Percentiles rank a stretch among this genome's conserved stretches.
Evolutionary conservation across 106 monocot genomes (phyloP).

Genomic region (Dioscorea dumetorum): DNA sequence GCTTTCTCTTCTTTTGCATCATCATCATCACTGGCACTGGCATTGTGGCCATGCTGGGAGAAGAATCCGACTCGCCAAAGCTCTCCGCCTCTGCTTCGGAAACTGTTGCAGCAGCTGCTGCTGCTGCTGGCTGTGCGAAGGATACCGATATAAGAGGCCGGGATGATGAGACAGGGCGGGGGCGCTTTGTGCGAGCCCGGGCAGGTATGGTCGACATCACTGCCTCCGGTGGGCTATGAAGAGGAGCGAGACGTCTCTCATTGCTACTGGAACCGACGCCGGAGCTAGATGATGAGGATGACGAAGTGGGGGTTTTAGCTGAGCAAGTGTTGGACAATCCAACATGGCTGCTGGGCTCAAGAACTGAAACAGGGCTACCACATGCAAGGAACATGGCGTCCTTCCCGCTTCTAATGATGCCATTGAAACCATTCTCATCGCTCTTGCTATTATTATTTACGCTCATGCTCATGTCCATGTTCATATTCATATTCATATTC

Average conservation of each 20-base stretch:
- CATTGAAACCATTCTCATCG: not conserved
- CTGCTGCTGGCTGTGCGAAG: not conserved
- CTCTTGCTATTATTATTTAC: no score
- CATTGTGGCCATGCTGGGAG: not conserved
- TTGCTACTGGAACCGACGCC: not conserved
- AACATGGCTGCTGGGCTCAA: constrained; percentile 16
- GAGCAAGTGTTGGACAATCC: constrained; percentile 4
- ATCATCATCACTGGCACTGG: no score
- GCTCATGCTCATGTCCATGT: no score
- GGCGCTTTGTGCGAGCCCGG: constrained; percentile 65
- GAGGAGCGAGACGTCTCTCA: constrained; percentile 1
- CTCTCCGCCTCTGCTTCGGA: constrained; percentile 12
- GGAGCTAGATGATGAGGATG: constrained; percentile 20
- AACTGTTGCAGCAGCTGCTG: constrained; percentile 5
- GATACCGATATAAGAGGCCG: not conserved
- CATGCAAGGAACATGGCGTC: constrained; percentile 35
- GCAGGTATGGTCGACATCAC: constrained; percentile 22
- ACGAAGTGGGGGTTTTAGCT: constrained; percentile 1
- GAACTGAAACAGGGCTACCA: constrained; percentile 60
- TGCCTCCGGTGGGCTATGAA: constrained; percentile 4
- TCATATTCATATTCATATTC: no score
- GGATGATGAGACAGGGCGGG: constrained; percentile 35
- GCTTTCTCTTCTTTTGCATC: no score
- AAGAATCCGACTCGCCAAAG: constrained; percentile 27
- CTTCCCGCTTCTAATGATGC: constrained; percentile 6